These are phyloP conservation scores for Hura crepitans DNA, from an alignment of 441 rosid species.

Conservation along the genomic window DNA sequence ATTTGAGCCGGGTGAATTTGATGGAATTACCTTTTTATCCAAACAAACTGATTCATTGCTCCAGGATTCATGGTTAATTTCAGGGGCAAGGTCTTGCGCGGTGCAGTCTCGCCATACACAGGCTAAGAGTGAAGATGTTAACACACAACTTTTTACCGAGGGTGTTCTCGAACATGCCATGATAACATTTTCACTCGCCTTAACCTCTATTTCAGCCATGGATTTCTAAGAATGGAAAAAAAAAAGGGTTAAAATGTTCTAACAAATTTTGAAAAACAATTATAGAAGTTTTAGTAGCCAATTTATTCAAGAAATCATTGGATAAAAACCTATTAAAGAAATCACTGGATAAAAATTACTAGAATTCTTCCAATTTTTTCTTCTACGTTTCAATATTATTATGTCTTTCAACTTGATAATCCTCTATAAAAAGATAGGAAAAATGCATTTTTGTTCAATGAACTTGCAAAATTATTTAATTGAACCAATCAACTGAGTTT, in stretches of 20 bases:
- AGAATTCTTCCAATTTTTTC: too few species aligned
- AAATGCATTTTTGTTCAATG: too few species aligned
- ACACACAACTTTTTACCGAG: slow-evolving; percentile 64
- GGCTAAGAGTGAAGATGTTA: slow-evolving; percentile 79
- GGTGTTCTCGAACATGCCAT: slow-evolving; percentile 71
- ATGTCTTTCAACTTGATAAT: too few species aligned
- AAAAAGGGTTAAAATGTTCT: neutral
- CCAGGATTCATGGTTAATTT: slow-evolving; percentile 69
- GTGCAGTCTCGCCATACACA: slow-evolving; percentile 57
- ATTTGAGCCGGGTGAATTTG: neutral
- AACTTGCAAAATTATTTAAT: too few species aligned
- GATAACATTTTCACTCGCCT: slow-evolving; percentile 59
- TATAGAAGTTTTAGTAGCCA: too few species aligned
- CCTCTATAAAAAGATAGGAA: too few species aligned
- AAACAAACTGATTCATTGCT: slow-evolving; percentile 70
- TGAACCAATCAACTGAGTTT: too few species aligned
- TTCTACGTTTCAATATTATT: too few species aligned
- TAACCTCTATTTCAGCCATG: slow-evolving; percentile 78
- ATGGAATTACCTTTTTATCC: slow-evolving; percentile 50
- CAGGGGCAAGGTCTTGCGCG: slow-evolving; percentile 29
- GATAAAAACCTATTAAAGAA: too few species aligned
- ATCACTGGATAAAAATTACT: too few species aligned
- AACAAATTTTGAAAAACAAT: too few species aligned
- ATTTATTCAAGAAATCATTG: too few species aligned
- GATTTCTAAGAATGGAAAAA: slow-evolving; percentile 41